Base-by-base conservation (phyloP, 2,329 filamentous ascomycete species). In the Arthrobotrys musiformis region DNA sequence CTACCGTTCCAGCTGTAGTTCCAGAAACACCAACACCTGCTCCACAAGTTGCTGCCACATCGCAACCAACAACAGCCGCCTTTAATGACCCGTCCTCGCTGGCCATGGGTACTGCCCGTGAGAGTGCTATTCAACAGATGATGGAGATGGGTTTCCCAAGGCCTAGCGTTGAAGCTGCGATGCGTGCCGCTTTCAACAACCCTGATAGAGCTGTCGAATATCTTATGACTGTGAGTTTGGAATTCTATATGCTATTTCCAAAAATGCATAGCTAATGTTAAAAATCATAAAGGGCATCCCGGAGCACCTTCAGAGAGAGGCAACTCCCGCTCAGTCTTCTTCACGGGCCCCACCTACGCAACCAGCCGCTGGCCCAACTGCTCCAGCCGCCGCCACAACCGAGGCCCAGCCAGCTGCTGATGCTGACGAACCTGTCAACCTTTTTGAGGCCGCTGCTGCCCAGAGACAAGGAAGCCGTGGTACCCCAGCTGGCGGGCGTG, bases 121-220 rank as follows among this genome's bases (percentile, higher is more conserved):
- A 92, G 79, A 90, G 90, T 80, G 93, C 93, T 40, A 91, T 98
- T 82, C 88, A 91, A 58, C 93, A 94, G 83, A 97, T 99, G 93
- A 94, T 97, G 85, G 91, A 91, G 80, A 99, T 99, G 95, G 95
- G 95, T 7, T 99, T 99, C 81, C 89, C 92, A 82, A 89, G 94
- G 82, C 86, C 89, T 63, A 92, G 97, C 82, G 97, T 97, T 80
- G 93, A 97, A 81, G 89, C 91, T 56, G 95, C 95, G 62, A 95
- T 99, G 91, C 92, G 94, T 82, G 95, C 95, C 79, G 95, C 95
- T 13, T 99, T 93, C 85, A 96, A 92, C 87, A 99, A 99, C 85
- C 93, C 94, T 13, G 94, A 98, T 84, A 93, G 95, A 81, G 95
- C 95, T 66, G 94, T 99, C 70, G 95, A 99, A 84, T 99, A 99